A percentile compares a stretch with the other conserved stretches of the same genome.
Conservation (phyloP, 2,329 filamentous ascomycete genomes). For the Pseudocercospora cruenta region DNA sequence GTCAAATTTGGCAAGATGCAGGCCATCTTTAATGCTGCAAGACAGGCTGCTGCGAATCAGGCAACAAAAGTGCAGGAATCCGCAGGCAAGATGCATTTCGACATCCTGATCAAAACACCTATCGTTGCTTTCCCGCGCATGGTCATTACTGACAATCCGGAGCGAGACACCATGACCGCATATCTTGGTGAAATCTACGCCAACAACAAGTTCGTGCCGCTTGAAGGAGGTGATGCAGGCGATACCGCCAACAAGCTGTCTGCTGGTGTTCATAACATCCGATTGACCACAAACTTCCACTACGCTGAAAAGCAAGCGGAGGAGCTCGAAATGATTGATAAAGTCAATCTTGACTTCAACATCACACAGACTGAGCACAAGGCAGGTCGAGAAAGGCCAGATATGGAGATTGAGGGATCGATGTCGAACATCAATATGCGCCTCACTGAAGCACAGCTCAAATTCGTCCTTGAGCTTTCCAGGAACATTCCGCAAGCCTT, state of each 20-base stretch:
- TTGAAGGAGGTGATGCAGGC: conserved; percentile 75
- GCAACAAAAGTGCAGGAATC: conserved; percentile 91
- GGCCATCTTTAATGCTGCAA: conserved; percentile 94
- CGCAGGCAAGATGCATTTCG: conserved; percentile 88
- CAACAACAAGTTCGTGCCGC: conserved; percentile 84
- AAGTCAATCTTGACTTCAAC: conserved; percentile 91
- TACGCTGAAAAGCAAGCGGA: conserved; percentile 74
- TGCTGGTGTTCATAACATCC: conserved; percentile 88
- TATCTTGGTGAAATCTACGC: conserved; percentile 97
- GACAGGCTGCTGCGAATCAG: conserved; percentile 90
- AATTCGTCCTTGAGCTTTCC: conserved; percentile 84
- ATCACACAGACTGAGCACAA: conserved; percentile 90
- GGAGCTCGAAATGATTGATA: conserved; percentile 94
- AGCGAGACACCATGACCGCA: conserved; percentile 83
- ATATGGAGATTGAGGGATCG: conserved; percentile 85
- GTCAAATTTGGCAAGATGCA: conserved; percentile 99
- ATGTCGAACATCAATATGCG: conserved; percentile 93
- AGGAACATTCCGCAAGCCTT: conserved; percentile 88
- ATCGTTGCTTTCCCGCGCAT: conserved; percentile 92
- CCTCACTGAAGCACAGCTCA: conserved; percentile 87
- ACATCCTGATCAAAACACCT: conserved; percentile 89
- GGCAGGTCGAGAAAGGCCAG: conserved; percentile 74
- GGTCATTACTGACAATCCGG: conserved; percentile 68
- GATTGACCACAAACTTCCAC: conserved; percentile 85
- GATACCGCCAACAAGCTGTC: conserved; percentile 86